Evolutionary conservation across 2,329 filamentous ascomycete species (phyloP).

Genomic region (Paracoccidioides lutzii): DNA sequence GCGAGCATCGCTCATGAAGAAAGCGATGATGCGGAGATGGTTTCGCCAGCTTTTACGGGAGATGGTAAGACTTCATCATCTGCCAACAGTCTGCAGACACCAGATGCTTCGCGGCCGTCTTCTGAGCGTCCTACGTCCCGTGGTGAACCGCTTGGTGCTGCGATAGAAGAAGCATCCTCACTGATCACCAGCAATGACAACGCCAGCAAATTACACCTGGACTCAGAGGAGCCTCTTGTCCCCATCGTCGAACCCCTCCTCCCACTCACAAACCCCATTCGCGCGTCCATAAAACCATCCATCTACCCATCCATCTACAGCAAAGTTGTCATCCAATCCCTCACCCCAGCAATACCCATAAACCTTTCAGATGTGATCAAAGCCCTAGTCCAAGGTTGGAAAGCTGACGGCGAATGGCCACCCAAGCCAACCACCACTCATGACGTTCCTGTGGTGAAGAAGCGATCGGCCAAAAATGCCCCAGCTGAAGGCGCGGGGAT

Average conservation of each 20-base stretch:
- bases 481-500: conserved; percentile 11
- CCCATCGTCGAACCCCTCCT: conserved; percentile 63
- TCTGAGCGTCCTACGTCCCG: neutral
- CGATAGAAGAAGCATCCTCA: neutral
- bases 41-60: neutral
- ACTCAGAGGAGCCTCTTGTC: conserved; percentile 46
- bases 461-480: neutral
- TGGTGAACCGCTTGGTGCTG: neutral
- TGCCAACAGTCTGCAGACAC: neutral
- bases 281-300: conserved; percentile 58
- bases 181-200: neutral
- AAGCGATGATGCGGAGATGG: conserved; percentile 7
- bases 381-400: conserved; percentile 81
- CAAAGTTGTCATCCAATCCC: conserved; percentile 67
- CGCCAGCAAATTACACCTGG: conserved; percentile 14
- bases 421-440: conserved; percentile 42
- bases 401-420: conserved; percentile 86
- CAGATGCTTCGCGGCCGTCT: neutral
- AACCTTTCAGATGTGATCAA: conserved; percentile 71
- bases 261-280: conserved; percentile 60
- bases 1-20: conserved; percentile 3
- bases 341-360: conserved; percentile 76
- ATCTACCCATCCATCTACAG: conserved; percentile 76
- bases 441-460: conserved; percentile 10
- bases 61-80: conserved; percentile 1